Conservation (phyloP, 768 basidiomycete species). For the Podaxis mareebaensis region DNA sequence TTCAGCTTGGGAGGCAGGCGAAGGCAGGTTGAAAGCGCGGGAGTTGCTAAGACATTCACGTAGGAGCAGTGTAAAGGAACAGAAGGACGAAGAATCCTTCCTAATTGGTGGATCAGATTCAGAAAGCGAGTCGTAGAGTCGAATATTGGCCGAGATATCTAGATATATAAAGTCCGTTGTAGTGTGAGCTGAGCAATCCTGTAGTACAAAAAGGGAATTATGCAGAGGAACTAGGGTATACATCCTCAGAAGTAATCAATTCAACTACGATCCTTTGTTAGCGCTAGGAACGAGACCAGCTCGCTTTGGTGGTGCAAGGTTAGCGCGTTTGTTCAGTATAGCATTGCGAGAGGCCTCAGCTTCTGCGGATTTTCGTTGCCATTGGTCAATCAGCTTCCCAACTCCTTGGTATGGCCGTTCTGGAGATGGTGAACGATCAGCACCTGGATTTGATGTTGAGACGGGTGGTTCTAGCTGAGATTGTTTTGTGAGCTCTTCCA, state of each 20-base stretch:
- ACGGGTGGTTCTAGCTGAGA: constrained; percentile 22
- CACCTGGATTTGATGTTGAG: constrained; percentile 21
- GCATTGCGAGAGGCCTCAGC: constrained; percentile 39
- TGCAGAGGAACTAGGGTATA: constrained; percentile 7
- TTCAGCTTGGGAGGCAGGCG: constrained; percentile 51
- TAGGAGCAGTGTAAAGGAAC: neutral
- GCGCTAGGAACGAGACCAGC: constrained; percentile 32
- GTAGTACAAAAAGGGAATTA: constrained; percentile 19
- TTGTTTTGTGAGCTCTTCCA: constrained; percentile 23
- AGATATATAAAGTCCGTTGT: neutral
- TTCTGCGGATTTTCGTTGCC: constrained; percentile 80
- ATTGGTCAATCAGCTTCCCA: constrained; percentile 82
- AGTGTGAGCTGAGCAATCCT: constrained; percentile 3
- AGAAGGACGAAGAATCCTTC: neutral
- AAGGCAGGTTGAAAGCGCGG: constrained; percentile 51
- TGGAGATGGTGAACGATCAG: constrained; percentile 58
- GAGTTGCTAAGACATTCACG: constrained; percentile 33
- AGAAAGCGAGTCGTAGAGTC: constrained; percentile 5
- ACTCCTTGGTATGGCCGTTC: constrained; percentile 83
- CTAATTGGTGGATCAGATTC: constrained; percentile 2
- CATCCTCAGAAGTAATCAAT: neutral
- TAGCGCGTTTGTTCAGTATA: constrained; percentile 35
- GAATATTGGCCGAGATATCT: neutral
- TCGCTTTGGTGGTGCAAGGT: constrained; percentile 39
- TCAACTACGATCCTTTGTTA: constrained; percentile 17